Evolutionary conservation across 176 grass and related monocot genomes (phyloP).

Genomic region (Eragrostis curvula): DNA sequence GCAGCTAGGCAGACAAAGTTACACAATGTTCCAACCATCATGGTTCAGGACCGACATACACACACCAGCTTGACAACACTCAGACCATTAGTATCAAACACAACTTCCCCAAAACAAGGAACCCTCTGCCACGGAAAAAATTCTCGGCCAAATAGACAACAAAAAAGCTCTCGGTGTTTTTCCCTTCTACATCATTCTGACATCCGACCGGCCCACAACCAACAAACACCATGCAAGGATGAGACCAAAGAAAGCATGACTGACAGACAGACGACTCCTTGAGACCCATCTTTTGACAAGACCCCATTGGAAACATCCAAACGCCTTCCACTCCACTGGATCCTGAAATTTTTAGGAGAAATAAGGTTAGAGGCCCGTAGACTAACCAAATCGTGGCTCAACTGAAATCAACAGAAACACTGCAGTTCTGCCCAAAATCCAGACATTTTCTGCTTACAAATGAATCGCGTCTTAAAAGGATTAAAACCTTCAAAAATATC

Average conservation of each 20-base stretch:
- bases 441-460: background rate
- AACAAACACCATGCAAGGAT: slow-evolving; percentile 30
- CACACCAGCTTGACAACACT: slow-evolving; percentile 29
- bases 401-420: background rate
- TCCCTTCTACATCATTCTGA: slow-evolving; percentile 13
- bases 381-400: background rate
- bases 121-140: slow-evolving; percentile 29
- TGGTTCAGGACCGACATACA: slow-evolving; percentile 1
- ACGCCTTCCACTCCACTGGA: slow-evolving; percentile 6
- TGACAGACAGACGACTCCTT: slow-evolving; percentile 24
- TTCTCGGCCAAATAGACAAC: slow-evolving; percentile 16
- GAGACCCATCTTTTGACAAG: slow-evolving; percentile 43
- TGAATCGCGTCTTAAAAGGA: background rate
- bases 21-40: slow-evolving; percentile 39
- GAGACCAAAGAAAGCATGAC: slow-evolving; percentile 21
- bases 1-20: slow-evolving; percentile 9
- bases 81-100: slow-evolving; percentile 22
- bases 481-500: background rate
- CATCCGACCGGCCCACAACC: slow-evolving; percentile 12
- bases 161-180: slow-evolving; percentile 25
- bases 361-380: background rate
- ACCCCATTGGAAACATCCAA: slow-evolving; percentile 27
- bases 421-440: background rate
- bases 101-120: background rate
- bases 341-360: slow-evolving; percentile 36